Percentiles rank a stretch among this genome's conserved stretches.
Evolutionary conservation across 495 filamentous ascomycete species (phyloP).

Genomic region (Aspergillus affinis): DNA sequence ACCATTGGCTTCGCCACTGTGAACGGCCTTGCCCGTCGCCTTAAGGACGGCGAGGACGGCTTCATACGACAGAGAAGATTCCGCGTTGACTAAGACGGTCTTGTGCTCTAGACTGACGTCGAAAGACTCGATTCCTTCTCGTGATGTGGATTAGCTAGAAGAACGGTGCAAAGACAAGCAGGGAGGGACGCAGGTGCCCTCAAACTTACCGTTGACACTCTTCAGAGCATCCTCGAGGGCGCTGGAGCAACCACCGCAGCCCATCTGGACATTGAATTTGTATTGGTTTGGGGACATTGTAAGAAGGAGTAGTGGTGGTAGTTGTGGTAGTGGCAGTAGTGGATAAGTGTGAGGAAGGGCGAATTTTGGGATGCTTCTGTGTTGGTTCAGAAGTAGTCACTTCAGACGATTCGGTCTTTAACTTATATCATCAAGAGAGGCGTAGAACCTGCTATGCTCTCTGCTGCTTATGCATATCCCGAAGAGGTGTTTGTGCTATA

Average conservation of each 20-base stretch:
- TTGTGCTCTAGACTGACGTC: conserved; percentile 1
- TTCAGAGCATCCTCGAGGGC: conserved; percentile 4
- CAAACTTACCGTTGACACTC: not conserved
- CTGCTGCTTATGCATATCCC: too few species aligned
- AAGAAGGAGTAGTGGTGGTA: not conserved
- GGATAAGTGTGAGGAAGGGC: too few species aligned
- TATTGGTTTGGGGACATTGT: not conserved
- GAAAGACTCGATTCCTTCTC: conserved; percentile 2
- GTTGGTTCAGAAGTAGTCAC: too few species aligned
- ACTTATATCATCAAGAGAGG: too few species aligned
- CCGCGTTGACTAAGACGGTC: conserved; percentile 1
- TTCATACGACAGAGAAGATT: not conserved
- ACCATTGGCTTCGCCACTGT: conserved; percentile 1
- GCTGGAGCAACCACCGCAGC: conserved; percentile 6
- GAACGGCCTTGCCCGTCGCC: conserved; percentile 1
- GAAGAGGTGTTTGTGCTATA: too few species aligned
- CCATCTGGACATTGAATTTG: conserved; percentile 8
- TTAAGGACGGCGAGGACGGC: not conserved
- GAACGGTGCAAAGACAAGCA: not conserved
- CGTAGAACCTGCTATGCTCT: too few species aligned
- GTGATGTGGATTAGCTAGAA: not conserved
- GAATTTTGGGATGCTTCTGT: too few species aligned
- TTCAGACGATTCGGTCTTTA: too few species aligned
- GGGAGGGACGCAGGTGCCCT: not conserved
- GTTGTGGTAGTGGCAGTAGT: too few species aligned